Conservation (phyloP, 2,329 filamentous ascomycete species). For the Alternaria arbusti region DNA sequence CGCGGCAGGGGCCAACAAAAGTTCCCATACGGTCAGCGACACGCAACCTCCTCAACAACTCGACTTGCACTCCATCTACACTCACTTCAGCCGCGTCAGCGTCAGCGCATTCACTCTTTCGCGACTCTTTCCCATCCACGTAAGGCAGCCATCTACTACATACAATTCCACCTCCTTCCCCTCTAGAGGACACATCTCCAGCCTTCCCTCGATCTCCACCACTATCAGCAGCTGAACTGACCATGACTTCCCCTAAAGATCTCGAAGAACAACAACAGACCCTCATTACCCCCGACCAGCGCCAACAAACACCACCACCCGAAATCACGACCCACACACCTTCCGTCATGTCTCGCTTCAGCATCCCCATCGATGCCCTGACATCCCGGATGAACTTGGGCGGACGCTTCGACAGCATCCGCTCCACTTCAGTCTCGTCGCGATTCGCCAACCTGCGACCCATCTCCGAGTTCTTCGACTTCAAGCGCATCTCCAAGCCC, state of each 20-base stretch:
- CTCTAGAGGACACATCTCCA: constrained; percentile 40
- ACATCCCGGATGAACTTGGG: constrained; percentile 87
- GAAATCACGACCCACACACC: constrained; percentile 10
- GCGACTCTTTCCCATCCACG: constrained; percentile 18
- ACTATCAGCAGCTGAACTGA: constrained; percentile 35
- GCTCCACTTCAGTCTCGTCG: constrained; percentile 76
- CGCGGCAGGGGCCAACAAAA: constrained; percentile 23
- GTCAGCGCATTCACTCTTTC: constrained; percentile 25
- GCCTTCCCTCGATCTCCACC: constrained; percentile 4
- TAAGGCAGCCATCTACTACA: constrained; percentile 39
- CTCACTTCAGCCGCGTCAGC: constrained; percentile 38
- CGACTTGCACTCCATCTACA: constrained; percentile 3
- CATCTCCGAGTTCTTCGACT: constrained; percentile 89
- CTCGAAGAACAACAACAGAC: constrained; percentile 37
- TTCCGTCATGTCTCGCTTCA: constrained; percentile 78
- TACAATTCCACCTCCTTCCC: constrained; percentile 3
- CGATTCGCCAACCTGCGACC: constrained; percentile 94
- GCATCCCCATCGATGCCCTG: constrained; percentile 89
- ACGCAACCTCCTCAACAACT: constrained; percentile 6
- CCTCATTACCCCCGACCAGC: constrained; percentile 27
- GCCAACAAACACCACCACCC: constrained; percentile 12
- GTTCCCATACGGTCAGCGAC: constrained; percentile 3
- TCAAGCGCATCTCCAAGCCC: constrained; percentile 95
- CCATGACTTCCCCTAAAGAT: constrained; percentile 36
- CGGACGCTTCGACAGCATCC: constrained; percentile 84